Evolutionary conservation across 208 protist genomes (phyloP), one percentile per base, ranked within the genome.

Genomic region (Trypanosoma theileri): DNA sequence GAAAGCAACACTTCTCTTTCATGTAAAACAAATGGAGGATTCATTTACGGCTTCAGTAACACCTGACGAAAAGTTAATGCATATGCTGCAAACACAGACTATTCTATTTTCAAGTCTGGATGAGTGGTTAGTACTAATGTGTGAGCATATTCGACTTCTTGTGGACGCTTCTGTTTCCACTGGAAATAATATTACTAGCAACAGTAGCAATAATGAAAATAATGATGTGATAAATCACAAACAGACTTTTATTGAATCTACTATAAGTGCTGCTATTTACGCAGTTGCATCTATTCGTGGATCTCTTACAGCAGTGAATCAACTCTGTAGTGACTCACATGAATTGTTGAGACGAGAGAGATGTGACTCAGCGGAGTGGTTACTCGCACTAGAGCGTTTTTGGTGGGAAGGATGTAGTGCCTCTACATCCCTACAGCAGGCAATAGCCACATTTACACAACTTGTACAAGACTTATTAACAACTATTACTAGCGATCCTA

Each of bases 351-450:
- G 45, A 48, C 13, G 40, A 10, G n/a, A 51, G 26, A 44, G 1
- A 8, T 62, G 61, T 62, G 57, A 71, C 21, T 58, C 54, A 24
- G 82, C 50, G 22, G 57, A 64, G 40, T 81, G 80, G 72, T 58
- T 91, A 22, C 42, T 88, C 2, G 79, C 82, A 9, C 45, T 88
- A 11, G 80, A 91, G 46, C 62, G 73, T 31, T 87, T 94, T 59
- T 86, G 84, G 81, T 86, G 82, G 85, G 81, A 88, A 45, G 88
- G 85, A 41, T 79, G 82, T 61, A 48, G 51, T 10, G 41, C 74
- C 1, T 73, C 64, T 3, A 56, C 56, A 1, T 57, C 42, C 0
- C 48, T 94, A 58, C 66, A 77, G 45, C 3, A 40, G 4, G 62
- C 71, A 4, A 48, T 75, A 35, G 54, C 12, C 6, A 41, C 50